Conservation (phyloP, 768 basidiomycete genomes). For the Hygrophoropsis aurantiaca region DNA sequence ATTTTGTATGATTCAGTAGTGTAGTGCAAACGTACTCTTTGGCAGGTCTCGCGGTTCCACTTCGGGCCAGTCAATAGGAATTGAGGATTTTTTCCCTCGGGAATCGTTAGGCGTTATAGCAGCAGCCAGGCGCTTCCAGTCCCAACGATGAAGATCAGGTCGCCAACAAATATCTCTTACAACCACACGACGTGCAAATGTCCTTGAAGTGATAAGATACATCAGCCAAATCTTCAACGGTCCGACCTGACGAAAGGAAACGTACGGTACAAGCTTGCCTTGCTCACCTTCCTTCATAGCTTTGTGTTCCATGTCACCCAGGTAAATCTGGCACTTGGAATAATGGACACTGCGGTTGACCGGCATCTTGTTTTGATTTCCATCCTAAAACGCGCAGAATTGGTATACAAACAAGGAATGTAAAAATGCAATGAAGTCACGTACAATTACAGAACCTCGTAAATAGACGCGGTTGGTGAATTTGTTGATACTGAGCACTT, state of each 20-base stretch:
- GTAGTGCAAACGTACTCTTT: conserved; percentile 21
- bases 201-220: conserved; percentile 43
- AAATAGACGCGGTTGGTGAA: conserved; percentile 67
- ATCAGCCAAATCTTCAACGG: conserved; percentile 1
- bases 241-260: conserved; percentile 8
- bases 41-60: conserved; percentile 39
- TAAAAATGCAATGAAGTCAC: conserved; percentile 8
- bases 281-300: conserved; percentile 37
- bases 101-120: conserved; percentile 61
- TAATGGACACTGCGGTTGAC: conserved; percentile 56
- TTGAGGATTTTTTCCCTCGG: conserved; percentile 34
- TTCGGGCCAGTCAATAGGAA: conserved; percentile 62
- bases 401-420: conserved; percentile 1
- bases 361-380: conserved; percentile 19
- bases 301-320: conserved; percentile 66
- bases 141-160: conserved; percentile 50
- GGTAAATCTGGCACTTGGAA: conserved; percentile 75
- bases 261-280: conserved; percentile 47
- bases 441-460: conserved; percentile 39
- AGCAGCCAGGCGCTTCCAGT: conserved; percentile 74
- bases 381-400: conserved; percentile 11
- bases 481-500: conserved; percentile 74
- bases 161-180: conserved; percentile 63
- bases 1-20: not conserved
- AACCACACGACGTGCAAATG: conserved; percentile 74